Conservation (phyloP, 371 early-diverging fungal species). For the Apophysomyces trapeziformis region DNA sequence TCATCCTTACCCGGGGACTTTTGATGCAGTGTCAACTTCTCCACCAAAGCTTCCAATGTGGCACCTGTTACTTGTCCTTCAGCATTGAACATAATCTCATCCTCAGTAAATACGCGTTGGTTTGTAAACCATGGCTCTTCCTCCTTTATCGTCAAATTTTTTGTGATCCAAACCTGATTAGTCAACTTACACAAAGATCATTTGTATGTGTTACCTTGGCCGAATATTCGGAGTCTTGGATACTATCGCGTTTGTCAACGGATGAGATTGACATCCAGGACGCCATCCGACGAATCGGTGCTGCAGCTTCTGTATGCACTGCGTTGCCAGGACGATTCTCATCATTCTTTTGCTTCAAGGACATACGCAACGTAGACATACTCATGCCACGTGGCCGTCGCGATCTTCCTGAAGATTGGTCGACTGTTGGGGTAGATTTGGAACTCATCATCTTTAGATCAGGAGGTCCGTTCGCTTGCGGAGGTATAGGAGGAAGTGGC, state of each 20-base stretch:
- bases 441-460: constrained; percentile 19
- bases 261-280: constrained; percentile 29
- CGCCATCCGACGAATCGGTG: constrained; percentile 16
- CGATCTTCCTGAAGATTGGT: constrained; percentile 18
- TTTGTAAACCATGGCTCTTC: constrained; percentile 72
- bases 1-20: constrained; percentile 45
- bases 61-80: constrained; percentile 92
- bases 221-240: constrained; percentile 9
- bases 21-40: constrained; percentile 90
- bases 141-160: constrained; percentile 17
- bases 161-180: constrained; percentile 1
- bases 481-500: constrained; percentile 10
- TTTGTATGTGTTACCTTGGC: constrained; percentile 10
- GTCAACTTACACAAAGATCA: constrained; percentile 4
- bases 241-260: background rate
- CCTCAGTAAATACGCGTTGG: constrained; percentile 54
- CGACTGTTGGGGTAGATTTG: constrained; percentile 28
- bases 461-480: background rate
- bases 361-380: constrained; percentile 37
- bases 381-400: constrained; percentile 42
- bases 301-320: background rate
- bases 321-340: constrained; percentile 5
- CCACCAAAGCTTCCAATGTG: constrained; percentile 80
- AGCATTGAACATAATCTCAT: constrained; percentile 80
- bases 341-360: constrained; percentile 15